phyloP scores from a whole-genome alignment of 352 stramenopile species.

The Pythium sukuiense region DNA sequence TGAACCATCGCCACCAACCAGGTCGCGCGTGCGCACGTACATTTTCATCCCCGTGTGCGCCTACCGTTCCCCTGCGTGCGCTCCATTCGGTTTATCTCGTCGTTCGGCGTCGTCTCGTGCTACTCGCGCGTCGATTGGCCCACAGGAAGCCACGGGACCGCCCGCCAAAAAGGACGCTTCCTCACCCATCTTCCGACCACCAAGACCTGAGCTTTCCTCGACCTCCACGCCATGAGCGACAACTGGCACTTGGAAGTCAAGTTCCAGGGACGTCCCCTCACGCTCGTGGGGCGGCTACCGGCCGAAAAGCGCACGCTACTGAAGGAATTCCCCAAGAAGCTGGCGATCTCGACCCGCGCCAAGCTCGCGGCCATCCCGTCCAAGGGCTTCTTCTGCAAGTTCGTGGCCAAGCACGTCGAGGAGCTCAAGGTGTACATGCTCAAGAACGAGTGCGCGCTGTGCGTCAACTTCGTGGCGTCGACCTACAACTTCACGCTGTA shows the following conservation, averaged over 20 bases:
- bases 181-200: constrained; percentile 27
- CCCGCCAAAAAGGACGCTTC: background rate
- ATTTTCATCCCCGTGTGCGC: background rate
- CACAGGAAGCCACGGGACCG: constrained; percentile 4
- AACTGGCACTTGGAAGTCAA: constrained; percentile 87
- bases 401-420: constrained; percentile 81
- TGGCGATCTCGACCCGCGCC: constrained; percentile 73
- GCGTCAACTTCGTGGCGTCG: constrained; percentile 75
- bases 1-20: background rate
- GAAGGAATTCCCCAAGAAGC: constrained; percentile 73
- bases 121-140: constrained; percentile 1
- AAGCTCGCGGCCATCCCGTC: constrained; percentile 81
- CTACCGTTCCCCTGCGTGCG: background rate
- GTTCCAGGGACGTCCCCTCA: constrained; percentile 75
- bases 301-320: constrained; percentile 80
- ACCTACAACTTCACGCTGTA: constrained; percentile 88
- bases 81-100: background rate
- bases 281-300: constrained; percentile 70
- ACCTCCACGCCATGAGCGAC: constrained; percentile 41
- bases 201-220: background rate
- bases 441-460: constrained; percentile 81
- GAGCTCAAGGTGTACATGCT: constrained; percentile 90
- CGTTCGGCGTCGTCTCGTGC: constrained; percentile 12
- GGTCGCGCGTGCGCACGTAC: background rate
- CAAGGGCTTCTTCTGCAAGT: constrained; percentile 90